phyloP scores from a whole-genome alignment of 805 yeast genomes.

The Candida multigemmis region DNA sequence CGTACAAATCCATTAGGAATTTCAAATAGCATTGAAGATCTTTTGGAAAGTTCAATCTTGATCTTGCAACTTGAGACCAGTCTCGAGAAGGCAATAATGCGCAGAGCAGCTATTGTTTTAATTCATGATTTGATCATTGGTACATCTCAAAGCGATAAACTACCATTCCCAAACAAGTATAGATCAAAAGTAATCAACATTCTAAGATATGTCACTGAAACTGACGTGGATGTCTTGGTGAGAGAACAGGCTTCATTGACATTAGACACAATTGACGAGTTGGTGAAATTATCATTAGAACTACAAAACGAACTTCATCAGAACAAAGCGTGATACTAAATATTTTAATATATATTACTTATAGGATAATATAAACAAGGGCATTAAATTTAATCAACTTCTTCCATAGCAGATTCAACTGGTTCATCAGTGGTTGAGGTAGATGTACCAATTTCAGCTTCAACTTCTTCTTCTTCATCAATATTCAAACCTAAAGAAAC shows the following conservation, averaged over 20 bases:
- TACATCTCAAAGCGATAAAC: slow-evolving; percentile 35
- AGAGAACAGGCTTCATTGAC: slow-evolving; percentile 45
- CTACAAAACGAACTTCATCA: slow-evolving; percentile 2
- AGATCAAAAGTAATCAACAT: slow-evolving; percentile 30
- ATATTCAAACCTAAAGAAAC: slow-evolving; percentile 97
- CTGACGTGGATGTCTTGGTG: slow-evolving; percentile 49
- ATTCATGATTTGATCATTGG: slow-evolving; percentile 51
- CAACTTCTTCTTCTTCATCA: slow-evolving; percentile 72
- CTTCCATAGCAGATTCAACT: slow-evolving; percentile 97
- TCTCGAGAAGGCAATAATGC: slow-evolving; percentile 43
- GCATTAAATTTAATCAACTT: slow-evolving; percentile 80
- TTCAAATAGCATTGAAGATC: slow-evolving; percentile 36
- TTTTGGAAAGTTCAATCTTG: slow-evolving; percentile 72
- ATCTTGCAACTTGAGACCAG: slow-evolving; percentile 50
- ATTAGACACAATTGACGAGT: slow-evolving; percentile 22
- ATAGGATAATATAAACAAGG: too few relatives aligned
- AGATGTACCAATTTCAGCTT: slow-evolving; percentile 42
- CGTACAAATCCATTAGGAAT: slow-evolving; percentile 51
- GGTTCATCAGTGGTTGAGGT: slow-evolving; percentile 52
- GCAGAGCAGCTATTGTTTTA: slow-evolving; percentile 69
- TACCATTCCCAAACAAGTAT: slow-evolving; percentile 42
- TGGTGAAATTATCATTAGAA: slow-evolving; percentile 8
- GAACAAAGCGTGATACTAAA: too few relatives aligned
- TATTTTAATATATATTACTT: too few relatives aligned
- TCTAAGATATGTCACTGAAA: slow-evolving; percentile 35